A percentile compares a stretch with the other conserved stretches of the same genome.
Conservation (phyloP, 2,329 filamentous ascomycete species). For the Cordyceps javanica region DNA sequence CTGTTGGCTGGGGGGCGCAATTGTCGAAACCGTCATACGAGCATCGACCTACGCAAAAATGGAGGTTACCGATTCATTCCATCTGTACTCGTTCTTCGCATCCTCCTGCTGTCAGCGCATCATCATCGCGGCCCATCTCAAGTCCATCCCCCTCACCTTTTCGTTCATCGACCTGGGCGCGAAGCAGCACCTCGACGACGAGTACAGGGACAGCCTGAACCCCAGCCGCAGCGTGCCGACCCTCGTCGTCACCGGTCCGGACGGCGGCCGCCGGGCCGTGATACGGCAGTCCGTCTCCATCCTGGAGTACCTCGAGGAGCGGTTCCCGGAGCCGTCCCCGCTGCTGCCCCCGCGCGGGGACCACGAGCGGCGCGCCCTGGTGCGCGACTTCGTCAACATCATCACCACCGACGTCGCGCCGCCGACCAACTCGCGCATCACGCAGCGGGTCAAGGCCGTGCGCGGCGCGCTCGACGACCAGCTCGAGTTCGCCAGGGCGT, state of each 20-base stretch:
- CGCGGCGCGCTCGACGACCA: neutral
- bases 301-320: constrained; percentile 10
- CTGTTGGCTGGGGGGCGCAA: no score
- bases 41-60: neutral
- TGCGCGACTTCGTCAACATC: constrained; percentile 6
- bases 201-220: neutral
- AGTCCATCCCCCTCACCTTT: constrained; percentile 5
- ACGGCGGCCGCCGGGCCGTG: neutral
- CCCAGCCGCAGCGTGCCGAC: constrained; percentile 5
- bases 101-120: constrained; percentile 8
- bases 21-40: neutral
- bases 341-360: neutral
- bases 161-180: neutral
- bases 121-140: constrained; percentile 11
- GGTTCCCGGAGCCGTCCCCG: neutral
- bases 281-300: constrained; percentile 4
- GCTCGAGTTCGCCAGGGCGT: neutral
- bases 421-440: constrained; percentile 10
- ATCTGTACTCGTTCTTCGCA: constrained; percentile 3
- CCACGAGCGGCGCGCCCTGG: neutral
- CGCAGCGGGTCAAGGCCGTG: neutral
- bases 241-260: neutral
- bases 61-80: neutral
- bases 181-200: neutral
- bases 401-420: neutral